phyloP scores from a whole-genome alignment of 352 stramenopile genomes.

The Phytophthora hybrid region DNA sequence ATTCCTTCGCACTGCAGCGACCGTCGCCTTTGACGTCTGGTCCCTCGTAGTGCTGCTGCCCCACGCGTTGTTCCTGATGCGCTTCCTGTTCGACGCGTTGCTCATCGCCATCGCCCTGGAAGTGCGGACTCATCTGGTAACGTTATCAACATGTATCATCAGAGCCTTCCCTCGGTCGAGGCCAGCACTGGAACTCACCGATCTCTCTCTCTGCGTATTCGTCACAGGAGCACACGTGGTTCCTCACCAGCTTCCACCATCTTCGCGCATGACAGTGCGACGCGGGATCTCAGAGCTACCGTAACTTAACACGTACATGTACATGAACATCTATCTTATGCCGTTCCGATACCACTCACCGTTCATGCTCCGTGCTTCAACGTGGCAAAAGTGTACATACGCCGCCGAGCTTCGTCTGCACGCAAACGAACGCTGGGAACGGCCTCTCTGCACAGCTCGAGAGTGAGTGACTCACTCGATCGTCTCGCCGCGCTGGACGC shows the following conservation, averaged over 20 bases:
- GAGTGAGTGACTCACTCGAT: background rate
- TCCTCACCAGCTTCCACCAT: conserved; percentile 72
- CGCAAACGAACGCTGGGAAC: conserved; percentile 13
- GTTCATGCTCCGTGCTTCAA: background rate
- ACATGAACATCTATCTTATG: no score
- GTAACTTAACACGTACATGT: no score
- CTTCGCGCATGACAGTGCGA: conserved; percentile 35
- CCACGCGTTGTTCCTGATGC: conserved; percentile 66
- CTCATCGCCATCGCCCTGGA: conserved; percentile 51
- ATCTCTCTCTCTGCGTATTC: background rate
- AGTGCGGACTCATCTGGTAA: conserved; percentile 59
- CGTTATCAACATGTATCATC: background rate
- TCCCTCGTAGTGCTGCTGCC: conserved; percentile 57
- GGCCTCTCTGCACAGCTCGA: conserved; percentile 23
- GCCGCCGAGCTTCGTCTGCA: conserved; percentile 4
- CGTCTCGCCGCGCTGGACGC: background rate
- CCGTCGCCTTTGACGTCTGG: conserved; percentile 46
- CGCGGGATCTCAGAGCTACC: no score
- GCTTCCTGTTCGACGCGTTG: conserved; percentile 63
- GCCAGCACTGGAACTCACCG: conserved; percentile 8
- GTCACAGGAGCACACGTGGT: conserved; percentile 62
- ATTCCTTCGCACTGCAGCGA: conserved; percentile 26
- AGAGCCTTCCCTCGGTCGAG: no score
- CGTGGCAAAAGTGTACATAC: conserved; percentile 33
- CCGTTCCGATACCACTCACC: background rate